Base-by-base conservation (phyloP, 257 asterid genomes). In the Jacaranda mimosifolia region DNA sequence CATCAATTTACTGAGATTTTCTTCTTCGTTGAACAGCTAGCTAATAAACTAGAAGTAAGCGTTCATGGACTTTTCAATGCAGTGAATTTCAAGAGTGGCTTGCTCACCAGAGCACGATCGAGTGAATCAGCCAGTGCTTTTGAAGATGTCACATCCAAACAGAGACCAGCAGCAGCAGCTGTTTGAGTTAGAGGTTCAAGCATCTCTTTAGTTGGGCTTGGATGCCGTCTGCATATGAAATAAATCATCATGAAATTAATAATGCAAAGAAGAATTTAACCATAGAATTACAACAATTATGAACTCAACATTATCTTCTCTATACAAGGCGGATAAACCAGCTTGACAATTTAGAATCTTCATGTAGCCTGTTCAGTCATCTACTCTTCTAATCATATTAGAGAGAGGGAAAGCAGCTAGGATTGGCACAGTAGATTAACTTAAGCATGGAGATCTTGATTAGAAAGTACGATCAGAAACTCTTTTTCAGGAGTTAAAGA, bases 61-160 rank as follows among this genome's bases (percentile, higher is more conserved):
- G 53, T 58, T 36, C 70, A 70, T 14, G 32, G 64, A 65, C 43
- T 66, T 70, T 58, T n/a, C 32, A 69, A 62, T 17, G 59, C 38
- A 57, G 26, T n/a, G 70, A 78, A 43, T 70, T 59, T 80, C 56
- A 79, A 66, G 78, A 77, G 42, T 36, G 53, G 60, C 63, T 67
- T 79, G 81, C 96, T 84, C 81, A 93, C 99, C 96, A 93, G 91
- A 75, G 99, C 99, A 82, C 72, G 87, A 86, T 96, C 99, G 45
- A 96, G 97, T 72, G 99, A 96, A 86, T 96, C 99, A 75, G 99
- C 98, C 85, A 96, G 74, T 65, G 98, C 93, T 87, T 93, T 96
- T 71, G 99, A 96, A 68, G 99, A 96, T 72, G 97, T 64, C 73
- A 94, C 90, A 76, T 93, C 99, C 85, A 96, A 87, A 77, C 83